phyloP scores from a whole-genome alignment of 129 eudicot genomes.

The Chrysanthemum seticuspe region DNA sequence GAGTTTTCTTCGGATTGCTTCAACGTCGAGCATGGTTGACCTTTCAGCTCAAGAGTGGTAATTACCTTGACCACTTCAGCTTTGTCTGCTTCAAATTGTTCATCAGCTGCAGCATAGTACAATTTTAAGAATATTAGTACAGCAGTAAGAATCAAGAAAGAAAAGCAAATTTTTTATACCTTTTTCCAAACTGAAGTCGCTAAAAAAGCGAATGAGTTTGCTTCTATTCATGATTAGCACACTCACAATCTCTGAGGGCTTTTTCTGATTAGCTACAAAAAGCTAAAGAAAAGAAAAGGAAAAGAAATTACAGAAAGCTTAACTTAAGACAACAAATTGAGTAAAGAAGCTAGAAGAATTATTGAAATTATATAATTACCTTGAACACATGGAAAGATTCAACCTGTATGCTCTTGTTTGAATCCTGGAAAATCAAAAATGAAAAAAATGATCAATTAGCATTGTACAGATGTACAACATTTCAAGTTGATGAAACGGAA shows the following conservation, averaged over 20 bases:
- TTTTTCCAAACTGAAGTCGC: slow-evolving; percentile 47
- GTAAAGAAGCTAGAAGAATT: background rate
- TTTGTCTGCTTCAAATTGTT: too few relatives aligned
- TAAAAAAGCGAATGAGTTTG: slow-evolving; percentile 56
- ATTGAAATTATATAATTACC: slow-evolving; percentile 26
- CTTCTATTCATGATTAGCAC: slow-evolving; percentile 56
- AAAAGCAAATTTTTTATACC: slow-evolving; percentile 27
- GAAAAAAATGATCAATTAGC: background rate
- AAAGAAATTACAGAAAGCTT: background rate
- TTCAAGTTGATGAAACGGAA: background rate
- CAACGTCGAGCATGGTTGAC: slow-evolving; percentile 30
- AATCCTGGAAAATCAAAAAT: slow-evolving; percentile 35
- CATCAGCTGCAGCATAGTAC: slow-evolving; percentile 42
- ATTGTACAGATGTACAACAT: background rate
- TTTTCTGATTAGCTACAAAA: slow-evolving; percentile 55
- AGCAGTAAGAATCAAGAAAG: background rate
- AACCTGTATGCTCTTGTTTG: slow-evolving; percentile 52
- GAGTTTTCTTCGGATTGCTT: slow-evolving; percentile 38
- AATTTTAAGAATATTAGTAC: slow-evolving; percentile 18
- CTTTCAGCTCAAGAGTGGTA: slow-evolving; percentile 44
- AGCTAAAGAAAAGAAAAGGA: slow-evolving; percentile 27
- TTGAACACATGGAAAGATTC: slow-evolving; percentile 72
- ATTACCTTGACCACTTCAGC: slow-evolving; percentile 65
- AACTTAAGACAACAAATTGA: background rate
- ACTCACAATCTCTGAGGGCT: slow-evolving; percentile 59